Conservation (phyloP, 2,329 filamentous ascomycete genomes). For the Neonectria faginata region DNA sequence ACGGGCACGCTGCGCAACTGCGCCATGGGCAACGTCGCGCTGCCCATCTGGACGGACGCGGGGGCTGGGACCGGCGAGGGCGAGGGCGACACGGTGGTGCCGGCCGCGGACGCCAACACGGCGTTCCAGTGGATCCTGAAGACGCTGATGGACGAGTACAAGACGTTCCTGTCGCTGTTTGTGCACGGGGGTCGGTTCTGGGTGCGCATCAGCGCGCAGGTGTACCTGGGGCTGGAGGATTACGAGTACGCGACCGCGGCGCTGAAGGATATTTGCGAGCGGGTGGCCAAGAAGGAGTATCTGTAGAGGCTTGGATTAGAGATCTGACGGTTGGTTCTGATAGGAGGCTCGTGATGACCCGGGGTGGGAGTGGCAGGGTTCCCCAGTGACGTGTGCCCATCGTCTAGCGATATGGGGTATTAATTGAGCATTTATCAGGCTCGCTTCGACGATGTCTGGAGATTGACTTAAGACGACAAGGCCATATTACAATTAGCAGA, state of each 20-base stretch:
- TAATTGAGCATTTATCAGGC: no score
- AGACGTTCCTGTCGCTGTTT: slow-evolving; percentile 78
- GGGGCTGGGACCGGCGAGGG: slow-evolving; percentile 41
- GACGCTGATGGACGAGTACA: slow-evolving; percentile 67
- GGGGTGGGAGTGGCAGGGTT: background rate
- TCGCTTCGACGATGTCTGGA: no score
- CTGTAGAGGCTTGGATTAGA: slow-evolving; percentile 18
- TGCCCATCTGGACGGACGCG: slow-evolving; percentile 68
- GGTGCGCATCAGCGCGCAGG: slow-evolving; percentile 81
- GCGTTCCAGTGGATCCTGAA: slow-evolving; percentile 69
- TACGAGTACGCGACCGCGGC: slow-evolving; percentile 76
- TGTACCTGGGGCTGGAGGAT: slow-evolving; percentile 84
- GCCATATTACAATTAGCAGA: no score
- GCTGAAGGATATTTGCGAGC: slow-evolving; percentile 62
- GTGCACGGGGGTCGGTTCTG: slow-evolving; percentile 73
- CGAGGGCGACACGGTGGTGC: slow-evolving; percentile 46
- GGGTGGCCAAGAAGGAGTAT: slow-evolving; percentile 55
- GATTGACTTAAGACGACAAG: no score
- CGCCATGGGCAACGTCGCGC: slow-evolving; percentile 76
- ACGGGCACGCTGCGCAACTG: slow-evolving; percentile 72
- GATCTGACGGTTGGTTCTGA: slow-evolving; percentile 5
- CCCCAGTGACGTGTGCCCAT: no score
- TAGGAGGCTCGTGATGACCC: background rate
- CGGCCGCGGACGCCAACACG: slow-evolving; percentile 47
- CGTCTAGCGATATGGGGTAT: no score